Evolutionary conservation across 192 early-diverging fungal species (phyloP).

Genomic region (Phlyctochytrium arcticum): DNA sequence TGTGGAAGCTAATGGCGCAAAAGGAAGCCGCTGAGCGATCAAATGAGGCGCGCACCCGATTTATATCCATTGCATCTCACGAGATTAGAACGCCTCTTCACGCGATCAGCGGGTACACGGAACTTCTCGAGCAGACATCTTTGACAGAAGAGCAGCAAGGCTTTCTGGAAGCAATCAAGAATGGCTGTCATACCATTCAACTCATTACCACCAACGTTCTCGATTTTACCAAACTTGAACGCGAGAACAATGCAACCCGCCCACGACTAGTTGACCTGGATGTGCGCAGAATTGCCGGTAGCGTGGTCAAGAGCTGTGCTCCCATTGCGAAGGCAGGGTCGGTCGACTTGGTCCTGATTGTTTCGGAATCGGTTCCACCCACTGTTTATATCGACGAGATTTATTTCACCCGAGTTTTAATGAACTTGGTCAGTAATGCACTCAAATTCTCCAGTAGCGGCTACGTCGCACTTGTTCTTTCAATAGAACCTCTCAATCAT

Average conservation of each 20-base stretch:
- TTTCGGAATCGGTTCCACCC: background rate
- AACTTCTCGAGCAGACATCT: slow-evolving; percentile 2
- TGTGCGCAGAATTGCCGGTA: background rate
- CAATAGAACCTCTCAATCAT: background rate
- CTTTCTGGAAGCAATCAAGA: slow-evolving; percentile 5
- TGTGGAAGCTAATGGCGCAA: slow-evolving; percentile 15
- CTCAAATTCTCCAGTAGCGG: slow-evolving; percentile 4
- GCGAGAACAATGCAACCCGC: background rate
- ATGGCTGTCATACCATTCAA: slow-evolving; percentile 10
- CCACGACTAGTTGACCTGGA: slow-evolving; percentile 2
- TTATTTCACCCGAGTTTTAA: slow-evolving; percentile 13
- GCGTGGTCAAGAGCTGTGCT: slow-evolving; percentile 11
- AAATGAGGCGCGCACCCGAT: slow-evolving; percentile 1
- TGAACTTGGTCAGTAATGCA: slow-evolving; percentile 17
- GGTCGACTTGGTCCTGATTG: slow-evolving; percentile 2
- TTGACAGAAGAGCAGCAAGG: background rate
- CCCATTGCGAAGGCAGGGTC: background rate
- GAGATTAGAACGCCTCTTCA: slow-evolving; percentile 9
- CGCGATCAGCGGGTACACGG: slow-evolving; percentile 10
- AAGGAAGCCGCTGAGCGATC: slow-evolving; percentile 9
- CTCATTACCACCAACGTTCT: slow-evolving; percentile 15
- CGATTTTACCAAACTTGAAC: slow-evolving; percentile 18
- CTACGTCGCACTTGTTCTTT: background rate
- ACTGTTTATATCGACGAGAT: background rate
- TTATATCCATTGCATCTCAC: slow-evolving; percentile 2